These are phyloP conservation scores for Phialocephala subalpina DNA, from an alignment of 2,329 filamentous ascomycete genomes.

Conservation along the genomic window DNA sequence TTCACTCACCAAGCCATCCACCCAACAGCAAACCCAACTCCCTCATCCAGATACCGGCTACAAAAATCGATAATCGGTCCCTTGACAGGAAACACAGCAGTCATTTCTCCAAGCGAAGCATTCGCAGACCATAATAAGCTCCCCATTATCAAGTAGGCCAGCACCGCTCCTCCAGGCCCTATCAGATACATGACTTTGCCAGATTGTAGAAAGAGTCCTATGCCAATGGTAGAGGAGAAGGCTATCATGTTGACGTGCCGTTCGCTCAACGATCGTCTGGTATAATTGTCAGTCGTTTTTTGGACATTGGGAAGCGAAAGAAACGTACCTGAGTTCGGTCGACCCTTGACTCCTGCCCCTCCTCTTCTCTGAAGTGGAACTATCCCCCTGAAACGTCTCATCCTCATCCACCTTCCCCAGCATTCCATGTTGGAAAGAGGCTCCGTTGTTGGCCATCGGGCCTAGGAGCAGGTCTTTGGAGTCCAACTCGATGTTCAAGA, in stretches of 20 bases:
- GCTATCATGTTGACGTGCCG: constrained; percentile 53
- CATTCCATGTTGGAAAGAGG: not conserved
- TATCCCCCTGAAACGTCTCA: not conserved
- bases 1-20: constrained; percentile 52
- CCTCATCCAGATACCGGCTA: constrained; percentile 27
- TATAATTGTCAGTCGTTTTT: not conserved
- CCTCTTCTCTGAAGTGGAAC: constrained; percentile 7
- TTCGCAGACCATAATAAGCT: constrained; percentile 58
- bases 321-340: constrained; percentile 16
- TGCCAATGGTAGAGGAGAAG: constrained; percentile 52
- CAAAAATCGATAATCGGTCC: constrained; percentile 40
- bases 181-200: constrained; percentile 53
- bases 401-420: constrained; percentile 9
- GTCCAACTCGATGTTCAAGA: not conserved
- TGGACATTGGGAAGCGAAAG: not conserved
- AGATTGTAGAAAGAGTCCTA: constrained; percentile 54
- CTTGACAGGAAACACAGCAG: constrained; percentile 48
- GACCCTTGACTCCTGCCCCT: constrained; percentile 2
- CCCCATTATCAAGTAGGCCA: constrained; percentile 53
- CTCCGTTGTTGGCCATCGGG: constrained; percentile 10
- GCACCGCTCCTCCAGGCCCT: constrained; percentile 50
- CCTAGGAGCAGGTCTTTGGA: constrained; percentile 1
- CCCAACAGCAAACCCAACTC: constrained; percentile 30
- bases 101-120: constrained; percentile 49
- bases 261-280: constrained; percentile 34